These are phyloP conservation scores for Cordia subcordata DNA, from an alignment of 257 asterid species.

Conservation along the genomic window DNA sequence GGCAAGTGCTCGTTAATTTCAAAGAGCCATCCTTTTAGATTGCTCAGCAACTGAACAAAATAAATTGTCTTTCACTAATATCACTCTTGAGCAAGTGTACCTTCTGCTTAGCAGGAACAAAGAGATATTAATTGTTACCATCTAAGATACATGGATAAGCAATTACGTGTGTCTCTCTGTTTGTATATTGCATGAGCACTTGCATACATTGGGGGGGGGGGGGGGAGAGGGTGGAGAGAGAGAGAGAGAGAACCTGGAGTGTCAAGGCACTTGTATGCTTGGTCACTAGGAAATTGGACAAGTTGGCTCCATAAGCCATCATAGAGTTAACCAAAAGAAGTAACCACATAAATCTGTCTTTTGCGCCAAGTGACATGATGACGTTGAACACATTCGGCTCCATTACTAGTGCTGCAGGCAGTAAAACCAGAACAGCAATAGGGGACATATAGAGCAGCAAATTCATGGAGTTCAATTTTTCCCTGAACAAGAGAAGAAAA, in stretches of 20 bases:
- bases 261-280: constrained; percentile 92
- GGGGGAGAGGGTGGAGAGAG: constrained; percentile 4
- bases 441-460: constrained; percentile 97
- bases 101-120: too few relatives aligned
- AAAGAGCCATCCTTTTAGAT: too few relatives aligned
- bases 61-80: too few relatives aligned
- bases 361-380: constrained; percentile 48
- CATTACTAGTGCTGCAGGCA: constrained; percentile 72
- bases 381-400: constrained; percentile 71
- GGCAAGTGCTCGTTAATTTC: too few relatives aligned
- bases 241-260: constrained; percentile 59
- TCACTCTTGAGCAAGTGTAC: too few relatives aligned
- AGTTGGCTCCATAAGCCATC: constrained; percentile 87
- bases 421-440: constrained; percentile 67
- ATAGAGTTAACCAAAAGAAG: constrained; percentile 69
- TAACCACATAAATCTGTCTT: constrained; percentile 60
- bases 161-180: background rate
- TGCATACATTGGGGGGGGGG: background rate
- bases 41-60: too few relatives aligned
- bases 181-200: background rate
- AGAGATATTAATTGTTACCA: too few relatives aligned
- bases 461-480: constrained; percentile 94
- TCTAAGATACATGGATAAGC: background rate
- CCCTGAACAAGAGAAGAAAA: constrained; percentile 46
- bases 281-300: constrained; percentile 90